These are phyloP conservation scores for Mortierella alpina DNA, from an alignment of 192 early-diverging fungal genomes.

Conservation along the genomic window DNA sequence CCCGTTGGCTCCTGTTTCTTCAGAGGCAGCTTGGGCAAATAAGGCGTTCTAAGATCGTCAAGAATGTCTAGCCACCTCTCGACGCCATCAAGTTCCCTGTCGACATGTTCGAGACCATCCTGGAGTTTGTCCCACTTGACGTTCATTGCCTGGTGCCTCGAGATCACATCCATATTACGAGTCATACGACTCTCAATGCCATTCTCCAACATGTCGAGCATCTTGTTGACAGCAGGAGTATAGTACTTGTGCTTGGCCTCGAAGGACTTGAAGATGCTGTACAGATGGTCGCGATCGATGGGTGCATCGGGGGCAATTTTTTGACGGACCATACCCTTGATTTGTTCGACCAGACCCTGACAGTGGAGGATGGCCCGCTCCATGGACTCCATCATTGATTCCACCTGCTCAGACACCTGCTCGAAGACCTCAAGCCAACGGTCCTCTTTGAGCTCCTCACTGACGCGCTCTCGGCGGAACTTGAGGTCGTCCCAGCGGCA, in stretches of 20 bases:
- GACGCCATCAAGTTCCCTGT: conserved; percentile 48
- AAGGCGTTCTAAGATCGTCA: conserved; percentile 36
- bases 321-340: conserved; percentile 45
- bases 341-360: conserved; percentile 49
- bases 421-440: conserved; percentile 66
- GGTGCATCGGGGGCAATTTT: conserved; percentile 48
- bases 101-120: conserved; percentile 50
- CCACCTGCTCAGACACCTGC: conserved; percentile 65
- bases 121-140: conserved; percentile 63
- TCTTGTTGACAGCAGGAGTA: conserved; percentile 62
- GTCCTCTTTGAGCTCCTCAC: conserved; percentile 70
- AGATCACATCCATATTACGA: conserved; percentile 55
- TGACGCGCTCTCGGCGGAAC: conserved; percentile 65
- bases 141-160: conserved; percentile 61
- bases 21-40: conserved; percentile 42
- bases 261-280: conserved; percentile 64
- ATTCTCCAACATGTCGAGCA: conserved; percentile 66
- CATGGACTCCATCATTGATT: conserved; percentile 66
- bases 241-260: conserved; percentile 70
- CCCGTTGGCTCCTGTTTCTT: conserved; percentile 27
- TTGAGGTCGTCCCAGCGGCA: conserved; percentile 64
- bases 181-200: conserved; percentile 62
- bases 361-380: conserved; percentile 67
- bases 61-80: conserved; percentile 49
- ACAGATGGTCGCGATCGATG: conserved; percentile 57